phyloP scores from a whole-genome alignment of 495 filamentous ascomycete species.

The Penicillium bovifimosum region DNA sequence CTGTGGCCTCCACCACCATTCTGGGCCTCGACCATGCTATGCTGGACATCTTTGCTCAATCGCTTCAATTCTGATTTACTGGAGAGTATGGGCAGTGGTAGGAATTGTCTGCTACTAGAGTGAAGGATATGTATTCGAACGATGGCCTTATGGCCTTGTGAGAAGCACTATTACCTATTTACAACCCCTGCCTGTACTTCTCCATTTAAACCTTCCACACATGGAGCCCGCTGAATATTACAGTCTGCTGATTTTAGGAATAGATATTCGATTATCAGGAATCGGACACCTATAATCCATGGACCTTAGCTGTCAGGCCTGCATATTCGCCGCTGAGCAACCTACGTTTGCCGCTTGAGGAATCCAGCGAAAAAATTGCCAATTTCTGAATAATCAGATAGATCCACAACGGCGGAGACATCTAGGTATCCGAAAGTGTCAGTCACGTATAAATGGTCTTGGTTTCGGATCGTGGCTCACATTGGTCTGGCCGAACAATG shows the following conservation, averaged over 20 bases:
- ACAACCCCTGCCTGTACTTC: neutral
- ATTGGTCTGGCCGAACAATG: conserved; percentile 65
- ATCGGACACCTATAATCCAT: neutral
- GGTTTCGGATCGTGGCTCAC: conserved; percentile 32
- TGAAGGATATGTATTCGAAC: too few species aligned
- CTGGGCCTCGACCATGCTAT: too few species aligned
- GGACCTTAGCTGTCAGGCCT: neutral
- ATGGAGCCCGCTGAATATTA: neutral
- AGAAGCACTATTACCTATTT: neutral
- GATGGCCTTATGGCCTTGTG: neutral
- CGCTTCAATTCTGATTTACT: too few species aligned
- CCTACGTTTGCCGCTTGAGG: conserved; percentile 22
- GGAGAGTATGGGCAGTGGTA: too few species aligned
- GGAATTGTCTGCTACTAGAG: too few species aligned
- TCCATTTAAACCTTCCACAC: neutral
- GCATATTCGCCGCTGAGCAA: neutral
- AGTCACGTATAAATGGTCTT: neutral
- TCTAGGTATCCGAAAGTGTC: conserved; percentile 16
- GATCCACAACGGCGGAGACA: conserved; percentile 31
- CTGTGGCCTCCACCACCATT: too few species aligned
- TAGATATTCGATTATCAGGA: neutral
- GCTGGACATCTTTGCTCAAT: too few species aligned
- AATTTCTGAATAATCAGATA: conserved; percentile 32
- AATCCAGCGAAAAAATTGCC: conserved; percentile 41
- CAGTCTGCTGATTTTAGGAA: conserved; percentile 1